These are phyloP conservation scores for Mycena chlorophos DNA, from an alignment of 768 basidiomycete species.

Conservation along the genomic window DNA sequence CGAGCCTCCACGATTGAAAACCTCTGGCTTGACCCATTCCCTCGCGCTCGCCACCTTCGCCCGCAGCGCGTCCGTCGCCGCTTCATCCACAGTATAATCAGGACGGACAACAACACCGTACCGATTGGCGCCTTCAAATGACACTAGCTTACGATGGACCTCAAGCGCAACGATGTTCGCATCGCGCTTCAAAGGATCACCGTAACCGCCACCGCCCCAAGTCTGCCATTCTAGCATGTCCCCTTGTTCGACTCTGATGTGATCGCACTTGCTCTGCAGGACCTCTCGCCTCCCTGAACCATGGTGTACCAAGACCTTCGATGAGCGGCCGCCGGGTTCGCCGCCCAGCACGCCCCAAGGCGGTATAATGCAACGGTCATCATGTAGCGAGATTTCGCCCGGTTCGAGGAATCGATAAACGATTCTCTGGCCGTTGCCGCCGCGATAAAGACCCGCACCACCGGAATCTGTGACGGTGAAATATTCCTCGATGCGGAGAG, in stretches of 20 bases:
- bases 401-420: conserved; percentile 19
- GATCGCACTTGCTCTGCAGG: conserved; percentile 17
- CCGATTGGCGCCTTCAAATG: conserved; percentile 15
- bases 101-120: conserved; percentile 17
- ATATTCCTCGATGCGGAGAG: conserved; percentile 22
- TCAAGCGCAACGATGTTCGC: conserved; percentile 17
- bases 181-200: conserved; percentile 21
- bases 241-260: conserved; percentile 18
- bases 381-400: conserved; percentile 23
- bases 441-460: conserved; percentile 17
- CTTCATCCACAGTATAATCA: conserved; percentile 10
- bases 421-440: conserved; percentile 22
- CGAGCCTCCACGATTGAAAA: conserved; percentile 21
- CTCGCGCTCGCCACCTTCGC: conserved; percentile 2
- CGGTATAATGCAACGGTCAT: conserved; percentile 24
- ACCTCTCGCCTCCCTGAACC: conserved; percentile 15
- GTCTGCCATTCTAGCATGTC: conserved; percentile 22
- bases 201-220: conserved; percentile 23
- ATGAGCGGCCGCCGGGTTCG: conserved; percentile 17
- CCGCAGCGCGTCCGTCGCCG: conserved; percentile 12
- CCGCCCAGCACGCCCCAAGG: conserved; percentile 24
- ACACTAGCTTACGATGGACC: conserved; percentile 13
- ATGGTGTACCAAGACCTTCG: conserved; percentile 15
- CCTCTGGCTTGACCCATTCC: background rate
- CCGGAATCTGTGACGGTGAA: conserved; percentile 22